Base-by-base conservation (phyloP, 177 flowering plant genomes). In the Telopea speciosissima region DNA sequence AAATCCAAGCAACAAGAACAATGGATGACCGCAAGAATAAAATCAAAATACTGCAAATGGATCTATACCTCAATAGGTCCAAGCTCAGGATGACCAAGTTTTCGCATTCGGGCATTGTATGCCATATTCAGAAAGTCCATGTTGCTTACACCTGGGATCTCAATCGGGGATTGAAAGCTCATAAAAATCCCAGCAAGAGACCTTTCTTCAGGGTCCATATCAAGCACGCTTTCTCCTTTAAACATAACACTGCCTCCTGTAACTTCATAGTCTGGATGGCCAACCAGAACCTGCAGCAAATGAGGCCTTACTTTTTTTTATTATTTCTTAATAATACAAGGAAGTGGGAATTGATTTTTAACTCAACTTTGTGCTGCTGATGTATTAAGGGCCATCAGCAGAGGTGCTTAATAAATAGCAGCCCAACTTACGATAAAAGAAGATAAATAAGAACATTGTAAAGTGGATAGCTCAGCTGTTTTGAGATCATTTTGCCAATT, bases 221-320 rank as follows among this genome's bases (percentile, higher is more conserved):
- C 93, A 60, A 92, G 89, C 80, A 92, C 73, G 74, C 87, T 81
- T 76, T 89, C 85, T n/a, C 97, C 96, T 80, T 90, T 92, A 77
- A 86, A 92, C 67, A 77, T 75, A 24, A 85, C 80, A 79, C 83
- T 88, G 22, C 97, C 97, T 73, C 92, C 92, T 4, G 92, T 88
- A 74, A 95, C 91, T 74, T 93, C 97, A 85, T 95, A 95, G 81
- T 93, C 98, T 28, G 97, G 97, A 82, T 95, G 99, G 49, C 99
- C 99, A 81, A 82, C 98, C 79, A 95, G 97, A 76, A 95, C 99
- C 99, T 95, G 75, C 74, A 80, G 66, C 17, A 42, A 62, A 54
- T 4, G 68, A 74, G 61, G 60, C 54, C 54, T 49, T 49, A 49
- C 54, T 44, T 13, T 9, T 49, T 49, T 49, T 12, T 49, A 36